Conservation (phyloP, 768 basidiomycete species). For the Boletus sensibilis region DNA sequence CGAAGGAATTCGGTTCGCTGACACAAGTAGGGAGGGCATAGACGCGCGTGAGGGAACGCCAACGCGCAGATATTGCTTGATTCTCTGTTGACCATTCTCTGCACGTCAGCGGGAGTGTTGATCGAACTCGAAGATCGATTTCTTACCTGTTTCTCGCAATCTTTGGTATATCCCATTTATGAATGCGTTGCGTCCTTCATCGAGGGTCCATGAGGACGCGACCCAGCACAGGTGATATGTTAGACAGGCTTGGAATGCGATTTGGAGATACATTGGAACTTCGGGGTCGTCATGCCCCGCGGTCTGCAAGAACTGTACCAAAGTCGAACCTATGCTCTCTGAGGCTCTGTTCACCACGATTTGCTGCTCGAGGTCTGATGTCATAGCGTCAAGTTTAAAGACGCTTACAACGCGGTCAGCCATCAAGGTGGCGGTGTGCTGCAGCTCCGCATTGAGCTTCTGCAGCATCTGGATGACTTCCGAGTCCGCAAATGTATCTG, state of each 20-base stretch:
- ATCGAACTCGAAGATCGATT: neutral
- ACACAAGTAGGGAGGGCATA: neutral
- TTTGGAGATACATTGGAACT: constrained; percentile 4
- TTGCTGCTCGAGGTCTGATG: neutral
- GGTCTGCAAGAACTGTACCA: neutral
- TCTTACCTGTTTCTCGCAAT: constrained; percentile 2
- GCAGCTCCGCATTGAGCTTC: constrained; percentile 4
- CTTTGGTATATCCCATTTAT: neutral
- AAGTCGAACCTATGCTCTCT: neutral
- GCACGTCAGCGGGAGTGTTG: neutral
- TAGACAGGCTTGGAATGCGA: constrained; percentile 11
- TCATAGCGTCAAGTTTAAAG: neutral
- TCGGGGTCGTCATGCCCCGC: neutral
- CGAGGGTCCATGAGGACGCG: constrained; percentile 11
- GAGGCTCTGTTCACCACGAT: neutral
- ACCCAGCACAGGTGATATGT: neutral
- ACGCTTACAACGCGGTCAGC: neutral
- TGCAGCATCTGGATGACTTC: constrained; percentile 1
- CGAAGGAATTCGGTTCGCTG: neutral
- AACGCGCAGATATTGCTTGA: constrained; percentile 1
- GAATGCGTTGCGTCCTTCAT: neutral
- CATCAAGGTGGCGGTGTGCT: neutral
- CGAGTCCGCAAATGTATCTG: constrained; percentile 1
- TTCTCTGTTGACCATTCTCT: neutral
- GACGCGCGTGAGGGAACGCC: constrained; percentile 6